These are phyloP conservation scores for Capsella rubella DNA, from an alignment of 441 rosid species.

Conservation along the genomic window DNA sequence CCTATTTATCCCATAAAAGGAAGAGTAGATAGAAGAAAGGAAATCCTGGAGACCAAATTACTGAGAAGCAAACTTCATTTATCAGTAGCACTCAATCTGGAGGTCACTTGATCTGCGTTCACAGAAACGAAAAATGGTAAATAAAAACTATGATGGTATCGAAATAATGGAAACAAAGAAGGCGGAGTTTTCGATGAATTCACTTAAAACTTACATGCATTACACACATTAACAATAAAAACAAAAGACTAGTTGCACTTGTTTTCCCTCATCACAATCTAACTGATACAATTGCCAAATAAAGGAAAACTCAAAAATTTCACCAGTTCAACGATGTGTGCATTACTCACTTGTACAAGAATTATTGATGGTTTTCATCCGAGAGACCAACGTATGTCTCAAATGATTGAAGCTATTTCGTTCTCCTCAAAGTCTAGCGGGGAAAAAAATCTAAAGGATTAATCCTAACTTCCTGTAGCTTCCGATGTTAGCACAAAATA, in stretches of 20 bases:
- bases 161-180: slow-evolving; percentile 21
- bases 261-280: slow-evolving; percentile 1
- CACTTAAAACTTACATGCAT: neutral
- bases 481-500: neutral
- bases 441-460: neutral
- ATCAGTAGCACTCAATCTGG: slow-evolving; percentile 50
- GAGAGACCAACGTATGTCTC: neutral
- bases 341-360: slow-evolving; percentile 7
- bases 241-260: slow-evolving; percentile 14
- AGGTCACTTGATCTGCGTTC: slow-evolving; percentile 64
- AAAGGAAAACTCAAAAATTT: neutral
- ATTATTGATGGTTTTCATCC: neutral
- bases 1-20: slow-evolving; percentile 67
- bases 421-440: neutral
- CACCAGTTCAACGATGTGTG: neutral
- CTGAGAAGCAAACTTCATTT: slow-evolving; percentile 43
- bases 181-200: slow-evolving; percentile 9
- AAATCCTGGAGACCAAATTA: slow-evolving; percentile 49
- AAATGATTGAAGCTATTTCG: neutral
- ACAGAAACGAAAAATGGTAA: slow-evolving; percentile 35
- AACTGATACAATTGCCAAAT: slow-evolving; percentile 16
- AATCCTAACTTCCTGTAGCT: slow-evolving; percentile 9
- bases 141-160: neutral
- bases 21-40: slow-evolving; percentile 34
- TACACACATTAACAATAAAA: neutral